Evolutionary conservation across 2,329 filamentous ascomycete genomes (phyloP).

Genomic region (Aspergillus glaucus): DNA sequence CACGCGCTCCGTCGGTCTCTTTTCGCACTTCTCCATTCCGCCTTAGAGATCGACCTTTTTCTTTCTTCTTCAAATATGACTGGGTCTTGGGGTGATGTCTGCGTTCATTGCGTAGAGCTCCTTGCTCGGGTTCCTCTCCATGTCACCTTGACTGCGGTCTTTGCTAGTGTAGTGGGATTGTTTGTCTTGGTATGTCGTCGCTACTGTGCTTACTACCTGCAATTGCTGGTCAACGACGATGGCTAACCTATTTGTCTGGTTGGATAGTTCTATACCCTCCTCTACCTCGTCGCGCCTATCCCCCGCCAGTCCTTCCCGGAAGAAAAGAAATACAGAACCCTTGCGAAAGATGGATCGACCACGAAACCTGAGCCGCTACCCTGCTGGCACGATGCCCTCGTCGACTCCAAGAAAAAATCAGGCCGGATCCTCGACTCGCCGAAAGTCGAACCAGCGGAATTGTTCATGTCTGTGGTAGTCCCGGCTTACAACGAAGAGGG

Average conservation of each 20-base stretch:
- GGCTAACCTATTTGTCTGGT: neutral
- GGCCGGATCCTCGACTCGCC: conserved; percentile 37
- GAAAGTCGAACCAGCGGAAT: conserved; percentile 64
- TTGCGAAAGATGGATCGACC: conserved; percentile 57
- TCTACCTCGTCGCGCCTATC: conserved; percentile 71
- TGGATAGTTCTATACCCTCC: conserved; percentile 56
- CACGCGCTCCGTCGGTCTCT: neutral
- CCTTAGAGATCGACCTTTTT: conserved; percentile 5
- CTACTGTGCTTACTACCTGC: neutral
- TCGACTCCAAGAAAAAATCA: conserved; percentile 50
- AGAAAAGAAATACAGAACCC: conserved; percentile 80
- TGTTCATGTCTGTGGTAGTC: conserved; percentile 88
- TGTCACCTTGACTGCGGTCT: conserved; percentile 22
- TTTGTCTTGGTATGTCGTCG: conserved; percentile 28
- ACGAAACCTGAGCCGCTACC: conserved; percentile 56
- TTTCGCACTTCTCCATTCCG: conserved; percentile 5
- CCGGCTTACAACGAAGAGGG: conserved; percentile 93
- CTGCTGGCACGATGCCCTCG: conserved; percentile 80
- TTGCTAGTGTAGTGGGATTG: conserved; percentile 25
- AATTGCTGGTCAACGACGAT: conserved; percentile 1
- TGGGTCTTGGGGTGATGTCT: conserved; percentile 21
- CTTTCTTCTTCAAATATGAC: conserved; percentile 17
- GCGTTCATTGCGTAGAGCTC: conserved; percentile 27
- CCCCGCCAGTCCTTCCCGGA: conserved; percentile 67
- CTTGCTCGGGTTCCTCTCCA: conserved; percentile 22